Base-by-base conservation (phyloP, 2,329 filamentous ascomycete genomes). In the Microdochium trichocladiopsis region DNA sequence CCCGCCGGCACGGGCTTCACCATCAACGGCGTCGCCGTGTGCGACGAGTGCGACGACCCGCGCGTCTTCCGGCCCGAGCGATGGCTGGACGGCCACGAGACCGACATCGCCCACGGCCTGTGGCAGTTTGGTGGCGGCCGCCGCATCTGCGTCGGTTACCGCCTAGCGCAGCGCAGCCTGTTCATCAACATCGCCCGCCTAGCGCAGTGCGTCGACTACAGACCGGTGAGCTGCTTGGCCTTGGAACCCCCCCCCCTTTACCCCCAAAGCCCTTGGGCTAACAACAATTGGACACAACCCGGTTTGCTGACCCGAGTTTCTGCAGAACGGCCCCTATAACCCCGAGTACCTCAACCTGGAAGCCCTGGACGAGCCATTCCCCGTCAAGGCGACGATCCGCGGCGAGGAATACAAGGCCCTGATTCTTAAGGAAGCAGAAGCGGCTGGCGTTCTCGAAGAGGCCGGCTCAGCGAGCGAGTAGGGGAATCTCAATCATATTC, bases 1-100 rank as follows among this genome's bases (percentile, higher is more conserved):
- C 70, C 71, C 2, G 69, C 69, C 31, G 74, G 73, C 22, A 71
- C 72, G 1, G 63, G 68, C 8, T 71, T 76, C 41, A 59, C 69
- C 6, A 65, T 72, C 53, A 74, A 64, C 60, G 66, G 64, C 51
- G 65, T 63, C 53, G 66, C 69, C 3, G 72, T 76, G 51, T 25
- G 58, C 28, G 54, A 59, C 16, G 62, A 68, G 18, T 64, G 59
- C 24, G 63, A 65, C 3, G 54, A 66, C 5, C 61, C 67, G 1
- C 57, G 62, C 2, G 52, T 52, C 0, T 70, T 71, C 47, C 52
- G 55, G 28, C 69, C 68, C 0, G 67, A 70, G 49, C 49, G 69
- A n/a, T 72, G 67, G 67, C 54, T 72, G 8, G 61, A 71, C 4
- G 59, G 57, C 6, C 16, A 45, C 33, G 52, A 55, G 53, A 33